Percentiles rank a stretch among this genome's conserved stretches.
Conservation (phyloP, 2,329 filamentous ascomycete species). For the Aphanocladium album region DNA sequence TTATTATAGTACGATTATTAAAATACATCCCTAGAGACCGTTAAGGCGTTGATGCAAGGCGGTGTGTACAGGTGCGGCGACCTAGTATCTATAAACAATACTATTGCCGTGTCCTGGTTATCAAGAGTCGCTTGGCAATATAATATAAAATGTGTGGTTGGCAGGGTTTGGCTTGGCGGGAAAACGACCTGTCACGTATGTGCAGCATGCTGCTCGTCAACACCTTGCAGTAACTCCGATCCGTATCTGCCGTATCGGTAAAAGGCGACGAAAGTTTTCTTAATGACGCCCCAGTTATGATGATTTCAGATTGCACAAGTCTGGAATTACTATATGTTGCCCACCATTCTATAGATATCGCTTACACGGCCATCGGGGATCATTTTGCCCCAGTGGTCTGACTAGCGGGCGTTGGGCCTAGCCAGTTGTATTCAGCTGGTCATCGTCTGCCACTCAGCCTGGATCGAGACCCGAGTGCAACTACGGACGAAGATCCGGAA, state of each 20-base stretch:
- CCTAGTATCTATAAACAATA: too few relatives aligned
- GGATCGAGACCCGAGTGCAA: background rate
- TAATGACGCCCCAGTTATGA: background rate
- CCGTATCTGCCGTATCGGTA: background rate
- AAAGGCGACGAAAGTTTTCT: background rate
- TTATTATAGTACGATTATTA: too few relatives aligned
- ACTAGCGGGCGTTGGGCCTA: background rate
- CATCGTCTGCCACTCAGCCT: background rate
- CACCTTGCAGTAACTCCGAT: background rate
- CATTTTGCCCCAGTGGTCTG: too few relatives aligned
- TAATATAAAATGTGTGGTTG: too few relatives aligned
- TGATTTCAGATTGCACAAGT: background rate
- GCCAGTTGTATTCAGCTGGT: background rate
- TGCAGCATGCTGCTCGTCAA: background rate
- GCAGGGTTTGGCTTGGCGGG: too few relatives aligned
- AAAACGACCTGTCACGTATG: too few relatives aligned
- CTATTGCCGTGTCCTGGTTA: too few relatives aligned
- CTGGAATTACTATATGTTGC: background rate
- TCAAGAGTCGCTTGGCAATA: too few relatives aligned
- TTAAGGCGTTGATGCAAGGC: too few relatives aligned
- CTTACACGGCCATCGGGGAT: background rate
- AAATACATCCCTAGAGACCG: too few relatives aligned
- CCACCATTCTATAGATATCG: background rate
- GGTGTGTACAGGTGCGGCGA: too few relatives aligned
- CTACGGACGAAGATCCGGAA: background rate